These are phyloP conservation scores for Lantana camara DNA, from an alignment of 257 asterid genomes.

Conservation along the genomic window DNA sequence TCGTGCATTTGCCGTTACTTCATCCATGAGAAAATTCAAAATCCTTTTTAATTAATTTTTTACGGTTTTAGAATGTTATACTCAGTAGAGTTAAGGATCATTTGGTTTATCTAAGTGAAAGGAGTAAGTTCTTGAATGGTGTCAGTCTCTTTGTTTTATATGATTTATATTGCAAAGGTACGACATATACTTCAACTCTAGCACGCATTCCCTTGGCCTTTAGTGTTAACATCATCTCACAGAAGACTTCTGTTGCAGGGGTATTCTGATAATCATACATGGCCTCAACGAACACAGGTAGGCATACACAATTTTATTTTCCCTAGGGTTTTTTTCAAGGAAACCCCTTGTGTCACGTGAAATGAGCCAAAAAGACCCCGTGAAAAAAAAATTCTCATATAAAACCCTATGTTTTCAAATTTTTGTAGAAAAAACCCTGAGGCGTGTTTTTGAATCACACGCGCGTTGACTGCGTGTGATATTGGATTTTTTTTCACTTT, in stretches of 20 bases:
- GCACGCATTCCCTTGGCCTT: constrained; percentile 23
- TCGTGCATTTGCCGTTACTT: background rate
- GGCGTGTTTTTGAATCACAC: too few relatives aligned
- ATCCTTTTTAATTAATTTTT: background rate
- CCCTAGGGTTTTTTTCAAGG: too few relatives aligned
- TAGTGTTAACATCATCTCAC: constrained; percentile 20
- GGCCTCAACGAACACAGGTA: constrained; percentile 99
- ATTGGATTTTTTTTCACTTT: too few relatives aligned
- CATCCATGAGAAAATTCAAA: background rate
- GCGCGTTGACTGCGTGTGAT: too few relatives aligned
- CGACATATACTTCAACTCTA: background rate
- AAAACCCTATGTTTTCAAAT: too few relatives aligned
- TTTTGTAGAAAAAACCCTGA: too few relatives aligned
- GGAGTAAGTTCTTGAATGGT: constrained; percentile 26
- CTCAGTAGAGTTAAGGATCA: too few relatives aligned
- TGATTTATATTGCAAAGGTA: constrained; percentile 11
- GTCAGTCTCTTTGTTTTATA: constrained; percentile 25
- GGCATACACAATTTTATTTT: background rate
- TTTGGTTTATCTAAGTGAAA: too few relatives aligned
- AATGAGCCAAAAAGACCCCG: too few relatives aligned
- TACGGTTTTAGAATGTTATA: background rate
- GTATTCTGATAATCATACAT: constrained; percentile 84
- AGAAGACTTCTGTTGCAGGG: constrained; percentile 56
- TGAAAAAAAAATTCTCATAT: too few relatives aligned
- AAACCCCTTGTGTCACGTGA: too few relatives aligned